Conservation (phyloP, 2,329 filamentous ascomycete species). For the Aspergillaceae sp. region DNA sequence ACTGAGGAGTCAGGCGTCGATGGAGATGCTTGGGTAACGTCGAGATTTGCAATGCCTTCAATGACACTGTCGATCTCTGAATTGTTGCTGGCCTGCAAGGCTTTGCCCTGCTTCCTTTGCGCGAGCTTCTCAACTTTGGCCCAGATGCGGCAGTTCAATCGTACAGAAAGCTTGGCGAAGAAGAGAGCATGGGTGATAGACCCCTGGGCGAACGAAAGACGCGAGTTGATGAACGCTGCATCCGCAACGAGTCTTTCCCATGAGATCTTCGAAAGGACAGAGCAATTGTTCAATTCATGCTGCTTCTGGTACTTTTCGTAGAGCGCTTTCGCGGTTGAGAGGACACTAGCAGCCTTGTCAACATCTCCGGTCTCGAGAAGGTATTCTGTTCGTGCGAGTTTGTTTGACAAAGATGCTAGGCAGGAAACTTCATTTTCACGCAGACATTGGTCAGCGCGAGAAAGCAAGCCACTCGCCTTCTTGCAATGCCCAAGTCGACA, state of each 20-base stretch:
- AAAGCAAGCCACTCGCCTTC: slow-evolving; percentile 50
- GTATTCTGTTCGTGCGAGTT: slow-evolving; percentile 68
- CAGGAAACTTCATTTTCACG: slow-evolving; percentile 32
- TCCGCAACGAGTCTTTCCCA: slow-evolving; percentile 50
- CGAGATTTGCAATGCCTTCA: slow-evolving; percentile 32
- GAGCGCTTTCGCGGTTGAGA: slow-evolving; percentile 19
- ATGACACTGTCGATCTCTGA: slow-evolving; percentile 30
- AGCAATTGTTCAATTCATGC: slow-evolving; percentile 24
- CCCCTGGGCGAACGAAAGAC: slow-evolving; percentile 52
- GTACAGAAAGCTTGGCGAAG: slow-evolving; percentile 42
- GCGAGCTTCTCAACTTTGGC: slow-evolving; percentile 41
- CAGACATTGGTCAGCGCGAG: slow-evolving; percentile 47
- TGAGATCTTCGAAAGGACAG: slow-evolving; percentile 32
- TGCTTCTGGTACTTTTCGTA: slow-evolving; percentile 25
- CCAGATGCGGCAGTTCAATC: slow-evolving; percentile 45
- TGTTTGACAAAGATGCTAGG: slow-evolving; percentile 47
- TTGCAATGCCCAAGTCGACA: slow-evolving; percentile 53
- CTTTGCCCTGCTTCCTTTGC: slow-evolving; percentile 26
- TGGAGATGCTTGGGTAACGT: slow-evolving; percentile 23
- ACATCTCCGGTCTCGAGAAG: slow-evolving; percentile 57
- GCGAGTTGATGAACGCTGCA: slow-evolving; percentile 57
- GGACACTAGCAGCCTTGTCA: slow-evolving; percentile 46
- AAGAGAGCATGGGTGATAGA: slow-evolving; percentile 38
- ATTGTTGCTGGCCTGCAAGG: slow-evolving; percentile 10
- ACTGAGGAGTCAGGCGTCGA: slow-evolving; percentile 32